phyloP scores from a whole-genome alignment of 768 basidiomycete species.

The Megacollybia marginata region DNA sequence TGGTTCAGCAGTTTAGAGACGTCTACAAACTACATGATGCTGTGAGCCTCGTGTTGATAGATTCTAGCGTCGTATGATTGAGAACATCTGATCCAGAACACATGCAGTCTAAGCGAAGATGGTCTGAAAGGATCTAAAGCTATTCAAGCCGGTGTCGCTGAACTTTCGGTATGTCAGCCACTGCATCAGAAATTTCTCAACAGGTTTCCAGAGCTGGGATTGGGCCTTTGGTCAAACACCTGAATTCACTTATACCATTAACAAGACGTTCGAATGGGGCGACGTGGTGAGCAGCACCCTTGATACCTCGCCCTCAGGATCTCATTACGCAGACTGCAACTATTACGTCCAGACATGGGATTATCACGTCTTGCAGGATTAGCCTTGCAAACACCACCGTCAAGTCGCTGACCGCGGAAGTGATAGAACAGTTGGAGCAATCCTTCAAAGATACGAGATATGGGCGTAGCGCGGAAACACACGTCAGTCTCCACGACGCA shows the following conservation, averaged over 20 bases:
- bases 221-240: slow-evolving; percentile 94
- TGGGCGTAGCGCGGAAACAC: too few relatives aligned
- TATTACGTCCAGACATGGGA: slow-evolving; percentile 58
- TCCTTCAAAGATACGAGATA: too few relatives aligned
- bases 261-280: slow-evolving; percentile 44
- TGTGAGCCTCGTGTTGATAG: too few relatives aligned
- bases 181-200: background rate
- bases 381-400: background rate
- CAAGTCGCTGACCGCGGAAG: too few relatives aligned
- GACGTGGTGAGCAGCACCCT: slow-evolving; percentile 29
- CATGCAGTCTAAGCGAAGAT: slow-evolving; percentile 35
- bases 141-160: slow-evolving; percentile 61
- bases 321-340: slow-evolving; percentile 28
- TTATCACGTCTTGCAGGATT: slow-evolving; percentile 40
- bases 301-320: background rate
- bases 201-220: slow-evolving; percentile 70
- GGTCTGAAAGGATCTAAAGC: slow-evolving; percentile 42
- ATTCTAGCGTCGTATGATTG: too few relatives aligned
- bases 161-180: slow-evolving; percentile 52
- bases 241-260: slow-evolving; percentile 69
- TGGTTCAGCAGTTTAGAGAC: slow-evolving; percentile 58
- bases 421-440: too few relatives aligned
- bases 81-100: slow-evolving; percentile 21
- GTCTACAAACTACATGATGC: slow-evolving; percentile 36
- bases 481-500: slow-evolving; percentile 1